Evolutionary conservation across 495 filamentous ascomycete genomes (phyloP), one percentile per base, ranked within the genome.

Genomic region (Neurospora sp.): DNA sequence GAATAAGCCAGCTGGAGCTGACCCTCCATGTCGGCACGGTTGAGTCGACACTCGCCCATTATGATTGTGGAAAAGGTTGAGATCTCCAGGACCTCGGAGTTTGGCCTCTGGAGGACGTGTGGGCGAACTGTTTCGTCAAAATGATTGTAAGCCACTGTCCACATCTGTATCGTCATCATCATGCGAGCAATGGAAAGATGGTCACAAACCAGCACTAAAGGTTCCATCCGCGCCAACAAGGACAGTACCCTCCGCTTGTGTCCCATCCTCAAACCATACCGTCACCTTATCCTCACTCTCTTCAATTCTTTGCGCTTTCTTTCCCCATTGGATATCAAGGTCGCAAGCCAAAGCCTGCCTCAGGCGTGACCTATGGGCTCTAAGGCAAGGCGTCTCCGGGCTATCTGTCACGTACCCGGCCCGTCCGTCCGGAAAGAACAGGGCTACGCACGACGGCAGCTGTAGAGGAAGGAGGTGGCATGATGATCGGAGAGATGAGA

Each of bases 211-310:
- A n/a, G 74, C 68, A 38, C 81, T 83, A 18, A 77, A 77, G 0
- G 82, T 77, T 16, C 86, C 87, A 75, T 89, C 87, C 1, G 85
- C 83, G 4, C 85, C 87, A 9, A 89, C 78, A 4, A 88, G 71
- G 0, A 85, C 74, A 37, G 78, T 75, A 0, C 82, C 83, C 9
- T 75, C 87, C 1, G 85, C 82, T 3, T 88, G 88, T 20, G 86
- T 86, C 69, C 89, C 88, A 78, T 93, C 92, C 41, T 89, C 89
- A 85, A 94, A 94, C 79, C 88, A 89, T 48, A 87, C 88, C 53
- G 85, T 88, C 40, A 92, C 82, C 77, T 88, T 86, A 68, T 82
- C 87, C 35, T 69, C 82, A 4, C 27, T 3, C 44, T 81, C 75
- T 71, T 80, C 79, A 10, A 83, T 73, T 22, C 53, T 38, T 9